Evolutionary conservation across 2,329 filamentous ascomycete genomes (phyloP).

Genomic region (Didymella sp.): DNA sequence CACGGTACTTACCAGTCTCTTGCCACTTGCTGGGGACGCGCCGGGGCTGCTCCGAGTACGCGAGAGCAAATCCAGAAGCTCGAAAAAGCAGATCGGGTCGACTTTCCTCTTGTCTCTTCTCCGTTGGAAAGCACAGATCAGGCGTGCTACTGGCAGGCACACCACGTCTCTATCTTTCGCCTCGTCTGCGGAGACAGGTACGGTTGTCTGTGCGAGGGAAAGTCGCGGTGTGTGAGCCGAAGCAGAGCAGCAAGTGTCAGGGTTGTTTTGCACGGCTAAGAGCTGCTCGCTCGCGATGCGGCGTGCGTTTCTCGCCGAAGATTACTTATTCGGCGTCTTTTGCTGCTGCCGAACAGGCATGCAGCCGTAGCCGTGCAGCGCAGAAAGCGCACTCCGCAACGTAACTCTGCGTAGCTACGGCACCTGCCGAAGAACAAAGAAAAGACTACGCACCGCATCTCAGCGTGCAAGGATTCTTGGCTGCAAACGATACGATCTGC

Average conservation of each 20-base stretch:
- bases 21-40: neutral
- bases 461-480: neutral
- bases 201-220: neutral
- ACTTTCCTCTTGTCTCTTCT: neutral
- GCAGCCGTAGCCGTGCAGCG: neutral
- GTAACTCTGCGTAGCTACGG: neutral
- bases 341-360: neutral
- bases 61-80: neutral
- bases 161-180: neutral
- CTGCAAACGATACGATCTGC: neutral
- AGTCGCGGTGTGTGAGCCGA: neutral
- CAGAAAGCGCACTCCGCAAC: neutral
- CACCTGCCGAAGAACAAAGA: neutral
- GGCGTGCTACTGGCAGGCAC: neutral
- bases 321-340: neutral
- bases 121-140: neutral
- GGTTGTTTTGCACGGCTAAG: neutral
- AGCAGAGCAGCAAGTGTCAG: neutral
- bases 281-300: neutral
- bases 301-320: neutral
- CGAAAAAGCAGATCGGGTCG: neutral
- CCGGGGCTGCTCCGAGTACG: neutral
- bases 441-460: neutral
- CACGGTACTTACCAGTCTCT: neutral
- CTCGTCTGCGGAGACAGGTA: neutral